Base-by-base conservation (phyloP, 495 filamentous ascomycete genomes). In the Sabuloglossum arenarium region DNA sequence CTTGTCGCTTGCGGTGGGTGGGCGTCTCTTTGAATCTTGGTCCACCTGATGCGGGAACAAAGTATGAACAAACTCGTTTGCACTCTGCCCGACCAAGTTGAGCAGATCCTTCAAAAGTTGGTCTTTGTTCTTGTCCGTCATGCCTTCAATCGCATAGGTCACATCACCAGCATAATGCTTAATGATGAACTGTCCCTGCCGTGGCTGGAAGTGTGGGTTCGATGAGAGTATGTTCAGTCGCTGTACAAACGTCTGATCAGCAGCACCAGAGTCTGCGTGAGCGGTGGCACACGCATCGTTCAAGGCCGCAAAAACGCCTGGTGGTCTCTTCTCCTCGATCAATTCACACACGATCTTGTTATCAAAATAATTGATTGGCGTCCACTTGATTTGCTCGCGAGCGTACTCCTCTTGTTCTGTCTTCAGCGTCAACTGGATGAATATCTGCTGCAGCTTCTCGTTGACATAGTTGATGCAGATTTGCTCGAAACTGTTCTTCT, bases 401-500 rank as follows among this genome's bases (percentile, higher is more conserved):
- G 85, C 88, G 60, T 99, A 99, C 68, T 99, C 93, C 57, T 99
- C 93, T 69, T 99, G 93, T 65, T 99, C 93, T 0, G 93, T 84
- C 70, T 91, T 93, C 51, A 99, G 70, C 0, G 93, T 99, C 58
- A 99, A 75, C 67, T 99, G 93, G 58, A 99, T 99, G 66, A 99
- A 99, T 63, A 99, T 99, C 66, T 99, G 93, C 69, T 99, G 93
- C 49, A 99, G 73, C 68, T 99, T 99, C 68, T 99, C 93, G 70
- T 99, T 99, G 65, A 99, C 93, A 65, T 99, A 99, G 73, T 99
- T 99, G 70, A 99, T 99, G 68, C 93, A 99, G 16, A 99, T 81
- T 71, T 99, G 93, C 68, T 99, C 93, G 62, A 99, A 99, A 58
- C 88, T 95, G 70, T 99, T 99, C 69, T 84, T 87, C 67, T 99